Percentiles rank a stretch among this genome's conserved stretches.
Evolutionary conservation across 495 filamentous ascomycete species (phyloP).

Genomic region (Podospora didyma): DNA sequence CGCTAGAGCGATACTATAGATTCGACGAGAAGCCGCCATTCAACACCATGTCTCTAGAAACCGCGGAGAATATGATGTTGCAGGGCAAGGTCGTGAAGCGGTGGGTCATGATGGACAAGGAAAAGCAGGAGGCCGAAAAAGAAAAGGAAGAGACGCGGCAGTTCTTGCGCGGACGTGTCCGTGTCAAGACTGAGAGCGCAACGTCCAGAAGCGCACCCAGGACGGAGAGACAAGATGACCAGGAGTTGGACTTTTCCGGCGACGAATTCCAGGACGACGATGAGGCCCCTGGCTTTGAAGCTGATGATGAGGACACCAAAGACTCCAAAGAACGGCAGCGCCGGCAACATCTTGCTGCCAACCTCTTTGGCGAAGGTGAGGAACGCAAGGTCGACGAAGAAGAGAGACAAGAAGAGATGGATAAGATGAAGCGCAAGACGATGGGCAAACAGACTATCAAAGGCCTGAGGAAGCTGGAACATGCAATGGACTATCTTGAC

Average conservation of each 20-base stretch:
- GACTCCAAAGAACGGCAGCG: constrained; percentile 82
- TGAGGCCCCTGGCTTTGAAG: constrained; percentile 74
- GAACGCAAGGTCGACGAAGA: constrained; percentile 83
- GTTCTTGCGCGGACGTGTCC: constrained; percentile 38
- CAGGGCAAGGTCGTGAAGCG: constrained; percentile 39
- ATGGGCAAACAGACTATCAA: constrained; percentile 75
- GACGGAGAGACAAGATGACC: constrained; percentile 52
- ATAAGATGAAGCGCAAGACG: constrained; percentile 61
- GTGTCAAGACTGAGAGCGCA: constrained; percentile 50
- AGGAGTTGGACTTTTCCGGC: constrained; percentile 57
- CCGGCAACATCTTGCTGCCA: constrained; percentile 80
- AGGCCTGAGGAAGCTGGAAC: constrained; percentile 76
- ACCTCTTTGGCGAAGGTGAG: constrained; percentile 78
- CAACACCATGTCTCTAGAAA: constrained; percentile 74
- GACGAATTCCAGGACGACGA: constrained; percentile 66
- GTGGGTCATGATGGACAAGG: constrained; percentile 70
- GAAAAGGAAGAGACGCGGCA: constrained; percentile 44
- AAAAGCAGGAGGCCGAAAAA: constrained; percentile 52
- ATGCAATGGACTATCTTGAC: constrained; percentile 79
- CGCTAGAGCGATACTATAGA: constrained; percentile 91
- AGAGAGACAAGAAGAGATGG: constrained; percentile 63
- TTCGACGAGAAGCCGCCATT: constrained; percentile 82
- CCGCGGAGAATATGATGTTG: constrained; percentile 77
- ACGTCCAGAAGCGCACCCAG: constrained; percentile 47
- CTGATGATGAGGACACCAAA: constrained; percentile 83